Percentiles rank a stretch among this genome's conserved stretches.
Evolutionary conservation across 2,329 filamentous ascomycete genomes (phyloP).

Genomic region (Colletotrichum australisinense): DNA sequence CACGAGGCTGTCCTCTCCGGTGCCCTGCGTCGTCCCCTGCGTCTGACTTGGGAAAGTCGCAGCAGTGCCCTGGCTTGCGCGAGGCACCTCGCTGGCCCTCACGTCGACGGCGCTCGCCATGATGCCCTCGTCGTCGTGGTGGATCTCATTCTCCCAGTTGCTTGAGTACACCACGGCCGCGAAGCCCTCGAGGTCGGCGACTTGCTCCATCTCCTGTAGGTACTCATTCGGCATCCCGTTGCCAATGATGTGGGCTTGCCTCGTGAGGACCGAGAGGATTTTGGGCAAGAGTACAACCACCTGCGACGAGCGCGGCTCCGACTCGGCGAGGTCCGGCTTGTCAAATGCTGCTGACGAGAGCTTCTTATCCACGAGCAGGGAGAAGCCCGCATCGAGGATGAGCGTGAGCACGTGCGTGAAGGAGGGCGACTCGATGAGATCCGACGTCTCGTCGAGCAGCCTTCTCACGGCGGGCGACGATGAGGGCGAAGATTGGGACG

Average conservation of each 20-base stretch:
- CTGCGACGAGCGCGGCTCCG: slow-evolving; percentile 61
- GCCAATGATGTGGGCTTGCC: slow-evolving; percentile 91
- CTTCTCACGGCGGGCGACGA: slow-evolving; percentile 76
- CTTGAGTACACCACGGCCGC: slow-evolving; percentile 89
- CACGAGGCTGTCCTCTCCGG: slow-evolving; percentile 63
- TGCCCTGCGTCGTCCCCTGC: slow-evolving; percentile 40
- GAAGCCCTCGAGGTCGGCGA: slow-evolving; percentile 83
- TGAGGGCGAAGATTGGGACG: slow-evolving; percentile 49
- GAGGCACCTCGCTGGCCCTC: slow-evolving; percentile 39
- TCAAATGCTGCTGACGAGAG: slow-evolving; percentile 85
- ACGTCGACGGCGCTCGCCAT: slow-evolving; percentile 52
- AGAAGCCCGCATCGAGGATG: slow-evolving; percentile 89
- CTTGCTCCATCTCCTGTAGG: slow-evolving; percentile 79
- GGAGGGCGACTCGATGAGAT: slow-evolving; percentile 92
- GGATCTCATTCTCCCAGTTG: slow-evolving; percentile 79
- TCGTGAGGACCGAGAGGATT: slow-evolving; percentile 87
- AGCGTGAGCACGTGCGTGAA: slow-evolving; percentile 89
- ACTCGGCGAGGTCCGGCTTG: slow-evolving; percentile 48
- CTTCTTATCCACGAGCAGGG: slow-evolving; percentile 84
- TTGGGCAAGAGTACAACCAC: slow-evolving; percentile 78
- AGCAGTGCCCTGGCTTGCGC: slow-evolving; percentile 38
- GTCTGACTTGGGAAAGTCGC: slow-evolving; percentile 33
- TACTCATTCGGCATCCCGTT: slow-evolving; percentile 80
- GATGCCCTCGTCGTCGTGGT: slow-evolving; percentile 53
- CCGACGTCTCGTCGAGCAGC: slow-evolving; percentile 93